These are phyloP conservation scores for Tetrapyrgos nigripes DNA, from an alignment of 1,284 basidiomycete genomes.

Conservation along the genomic window DNA sequence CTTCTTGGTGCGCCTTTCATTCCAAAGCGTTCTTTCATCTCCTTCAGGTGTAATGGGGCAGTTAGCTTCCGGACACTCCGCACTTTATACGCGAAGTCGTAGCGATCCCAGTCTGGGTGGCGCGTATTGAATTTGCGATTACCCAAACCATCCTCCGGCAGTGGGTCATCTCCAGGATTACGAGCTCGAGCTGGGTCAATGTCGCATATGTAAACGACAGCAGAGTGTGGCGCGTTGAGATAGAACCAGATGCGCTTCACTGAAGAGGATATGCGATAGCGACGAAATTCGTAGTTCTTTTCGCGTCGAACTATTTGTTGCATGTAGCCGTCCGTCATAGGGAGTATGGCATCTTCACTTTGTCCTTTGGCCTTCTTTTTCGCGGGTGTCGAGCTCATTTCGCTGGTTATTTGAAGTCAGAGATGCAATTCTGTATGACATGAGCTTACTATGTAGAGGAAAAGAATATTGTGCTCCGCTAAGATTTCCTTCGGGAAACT, in stretches of 20 bases:
- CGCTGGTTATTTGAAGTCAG: too few species aligned
- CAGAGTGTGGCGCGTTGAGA: constrained; percentile 25
- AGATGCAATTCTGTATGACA: too few species aligned
- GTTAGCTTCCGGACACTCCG: constrained; percentile 21
- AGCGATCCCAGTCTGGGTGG: constrained; percentile 23
- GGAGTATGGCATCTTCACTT: constrained; percentile 19
- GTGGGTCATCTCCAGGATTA: constrained; percentile 22
- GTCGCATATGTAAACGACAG: constrained; percentile 27
- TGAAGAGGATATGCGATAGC: constrained; percentile 17
- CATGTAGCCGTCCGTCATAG: constrained; percentile 25
- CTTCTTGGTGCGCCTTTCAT: constrained; percentile 20
- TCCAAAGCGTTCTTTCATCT: constrained; percentile 16
- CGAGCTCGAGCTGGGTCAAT: constrained; percentile 30
- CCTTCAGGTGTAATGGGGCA: constrained; percentile 19
- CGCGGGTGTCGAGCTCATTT: too few species aligned
- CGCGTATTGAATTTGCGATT: constrained; percentile 22
- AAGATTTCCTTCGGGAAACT: too few species aligned
- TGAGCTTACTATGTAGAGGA: too few species aligned
- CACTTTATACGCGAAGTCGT: constrained; percentile 33
- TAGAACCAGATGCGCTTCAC: constrained; percentile 25
- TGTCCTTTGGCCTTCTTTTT: too few species aligned
- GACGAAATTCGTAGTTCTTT: constrained; percentile 26
- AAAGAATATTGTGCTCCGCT: too few species aligned
- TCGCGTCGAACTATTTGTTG: constrained; percentile 20
- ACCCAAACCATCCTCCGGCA: constrained; percentile 26